Conservation (phyloP, 495 filamentous ascomycete species). For the Hypoxylon intermedium region DNA sequence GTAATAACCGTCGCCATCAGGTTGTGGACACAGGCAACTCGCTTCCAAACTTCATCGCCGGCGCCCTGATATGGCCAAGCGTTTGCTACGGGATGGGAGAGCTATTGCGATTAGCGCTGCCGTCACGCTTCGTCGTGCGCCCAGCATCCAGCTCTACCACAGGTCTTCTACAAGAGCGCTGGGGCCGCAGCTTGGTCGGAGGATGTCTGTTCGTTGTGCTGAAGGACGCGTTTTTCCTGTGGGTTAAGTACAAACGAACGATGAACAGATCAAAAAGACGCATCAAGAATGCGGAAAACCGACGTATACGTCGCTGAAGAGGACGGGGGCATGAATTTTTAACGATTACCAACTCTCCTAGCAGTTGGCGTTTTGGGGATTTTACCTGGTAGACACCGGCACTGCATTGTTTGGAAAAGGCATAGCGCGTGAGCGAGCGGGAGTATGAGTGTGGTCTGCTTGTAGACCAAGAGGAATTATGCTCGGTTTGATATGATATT, state of each 20-base stretch:
- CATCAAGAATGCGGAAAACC: conserved; percentile 63
- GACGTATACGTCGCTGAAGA: conserved; percentile 25
- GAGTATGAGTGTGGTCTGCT: too few species aligned
- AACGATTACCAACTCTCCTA: too few species aligned
- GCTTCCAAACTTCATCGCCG: conserved; percentile 47
- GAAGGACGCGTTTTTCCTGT: conserved; percentile 76
- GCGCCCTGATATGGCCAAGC: conserved; percentile 50
- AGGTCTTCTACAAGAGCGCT: conserved; percentile 74
- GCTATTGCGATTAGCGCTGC: conserved; percentile 66
- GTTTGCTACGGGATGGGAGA: conserved; percentile 67
- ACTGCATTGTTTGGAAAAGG: too few species aligned
- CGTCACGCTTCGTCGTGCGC: conserved; percentile 66
- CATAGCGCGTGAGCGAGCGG: background rate
- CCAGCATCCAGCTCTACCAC: conserved; percentile 49
- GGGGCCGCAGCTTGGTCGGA: conserved; percentile 80
- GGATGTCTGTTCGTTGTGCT: conserved; percentile 81
- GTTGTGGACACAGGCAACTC: conserved; percentile 7
- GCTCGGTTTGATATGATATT: too few species aligned
- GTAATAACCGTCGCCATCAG: conserved; percentile 28
- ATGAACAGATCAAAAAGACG: conserved; percentile 70
- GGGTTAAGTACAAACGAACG: conserved; percentile 75
- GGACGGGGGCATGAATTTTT: too few species aligned
- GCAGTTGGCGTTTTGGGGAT: too few species aligned
- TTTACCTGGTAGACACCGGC: too few species aligned
- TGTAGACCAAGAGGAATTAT: too few species aligned